Percentiles rank a stretch among this genome's conserved stretches.
Evolutionary conservation across 139 green algal species (phyloP).

Genomic region (Haematococcus lacustris): DNA sequence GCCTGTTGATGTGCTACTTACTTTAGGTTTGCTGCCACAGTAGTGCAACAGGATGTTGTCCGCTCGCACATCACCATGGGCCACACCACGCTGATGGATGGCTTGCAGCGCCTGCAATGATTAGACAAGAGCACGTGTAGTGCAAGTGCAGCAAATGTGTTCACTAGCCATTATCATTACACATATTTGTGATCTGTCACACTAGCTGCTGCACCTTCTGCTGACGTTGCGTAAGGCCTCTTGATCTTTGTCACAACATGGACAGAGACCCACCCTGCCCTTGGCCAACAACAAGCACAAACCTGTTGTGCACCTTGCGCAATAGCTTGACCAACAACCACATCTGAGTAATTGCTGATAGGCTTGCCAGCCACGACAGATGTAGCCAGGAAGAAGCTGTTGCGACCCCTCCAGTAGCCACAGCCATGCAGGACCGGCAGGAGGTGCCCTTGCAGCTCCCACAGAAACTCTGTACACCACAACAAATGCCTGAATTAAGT

Average conservation of each 20-base stretch:
- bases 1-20: no score
- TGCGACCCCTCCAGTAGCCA: not conserved
- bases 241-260: not conserved
- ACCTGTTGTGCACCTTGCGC: not conserved
- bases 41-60: slow-evolving; percentile 4
- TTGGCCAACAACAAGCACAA: not conserved
- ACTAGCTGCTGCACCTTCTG: not conserved
- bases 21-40: not conserved
- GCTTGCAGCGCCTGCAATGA: not conserved
- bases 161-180: not conserved
- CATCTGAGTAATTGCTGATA: not conserved
- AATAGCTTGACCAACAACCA: not conserved
- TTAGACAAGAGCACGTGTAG: not conserved
- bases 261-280: not conserved
- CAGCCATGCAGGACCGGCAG: not conserved
- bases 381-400: slow-evolving; percentile 1
- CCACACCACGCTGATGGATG: slow-evolving; percentile 2
- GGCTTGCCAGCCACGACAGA: not conserved
- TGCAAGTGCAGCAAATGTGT: not conserved
- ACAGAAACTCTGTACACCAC: not conserved
- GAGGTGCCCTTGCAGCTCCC: not conserved
- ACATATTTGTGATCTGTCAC: not conserved
- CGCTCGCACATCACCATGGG: slow-evolving; percentile 1
- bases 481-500: no score
- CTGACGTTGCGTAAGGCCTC: not conserved